phyloP scores from a whole-genome alignment of 352 stramenopile genomes.

The Phytophthora ramorum region DNA sequence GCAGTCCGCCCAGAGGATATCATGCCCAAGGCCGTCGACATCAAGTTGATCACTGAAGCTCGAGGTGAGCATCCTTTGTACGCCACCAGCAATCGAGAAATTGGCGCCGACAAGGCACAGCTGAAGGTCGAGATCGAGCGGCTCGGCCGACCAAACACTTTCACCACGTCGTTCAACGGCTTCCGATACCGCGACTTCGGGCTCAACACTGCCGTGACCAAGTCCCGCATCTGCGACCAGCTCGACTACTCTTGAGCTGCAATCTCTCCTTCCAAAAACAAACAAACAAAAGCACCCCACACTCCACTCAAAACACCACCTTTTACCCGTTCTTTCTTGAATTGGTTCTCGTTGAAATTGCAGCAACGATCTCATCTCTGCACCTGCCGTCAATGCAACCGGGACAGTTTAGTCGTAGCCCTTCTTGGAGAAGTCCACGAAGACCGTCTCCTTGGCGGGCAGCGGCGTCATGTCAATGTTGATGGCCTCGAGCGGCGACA shows the following conservation, averaged over 20 bases:
- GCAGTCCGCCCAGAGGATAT: slow-evolving; percentile 59
- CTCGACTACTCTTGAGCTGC: slow-evolving; percentile 61
- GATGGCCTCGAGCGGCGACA: slow-evolving; percentile 85
- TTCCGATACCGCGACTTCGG: slow-evolving; percentile 87
- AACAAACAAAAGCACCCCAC: slow-evolving; percentile 1
- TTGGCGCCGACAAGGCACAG: slow-evolving; percentile 78
- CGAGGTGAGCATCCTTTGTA: slow-evolving; percentile 75
- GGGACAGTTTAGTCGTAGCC: slow-evolving; percentile 71
- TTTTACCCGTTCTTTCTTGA: slow-evolving; percentile 32
- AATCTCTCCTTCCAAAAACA: slow-evolving; percentile 9
- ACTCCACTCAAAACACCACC: slow-evolving; percentile 3
- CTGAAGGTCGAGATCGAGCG: slow-evolving; percentile 77
- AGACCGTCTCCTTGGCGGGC: slow-evolving; percentile 74
- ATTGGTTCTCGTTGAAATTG: slow-evolving; percentile 34
- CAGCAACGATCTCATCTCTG: not conserved
- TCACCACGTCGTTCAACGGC: slow-evolving; percentile 88
- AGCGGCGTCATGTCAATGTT: slow-evolving; percentile 91
- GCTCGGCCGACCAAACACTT: slow-evolving; percentile 69
- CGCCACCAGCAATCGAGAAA: slow-evolving; percentile 74
- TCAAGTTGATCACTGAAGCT: slow-evolving; percentile 63
- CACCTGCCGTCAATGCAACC: no score
- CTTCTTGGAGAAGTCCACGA: slow-evolving; percentile 91
- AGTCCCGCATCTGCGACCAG: slow-evolving; percentile 82
- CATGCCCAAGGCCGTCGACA: slow-evolving; percentile 60
- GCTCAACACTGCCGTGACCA: slow-evolving; percentile 82